A percentile compares a stretch with the other conserved stretches of the same genome.
Conservation (phyloP, 768 basidiomycete species). For the Lepiota brunneoincarnata region DNA sequence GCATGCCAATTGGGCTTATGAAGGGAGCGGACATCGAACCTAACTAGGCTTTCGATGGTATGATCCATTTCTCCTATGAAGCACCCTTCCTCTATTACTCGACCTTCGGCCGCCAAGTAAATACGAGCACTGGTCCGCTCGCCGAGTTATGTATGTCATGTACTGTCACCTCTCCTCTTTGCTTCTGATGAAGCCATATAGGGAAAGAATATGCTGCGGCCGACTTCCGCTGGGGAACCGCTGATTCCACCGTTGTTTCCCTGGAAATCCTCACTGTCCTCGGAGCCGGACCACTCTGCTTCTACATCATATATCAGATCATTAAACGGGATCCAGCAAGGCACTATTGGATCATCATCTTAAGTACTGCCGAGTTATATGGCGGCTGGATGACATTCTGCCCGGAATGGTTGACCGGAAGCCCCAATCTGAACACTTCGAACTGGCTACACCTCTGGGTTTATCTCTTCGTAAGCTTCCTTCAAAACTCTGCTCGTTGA, state of each 20-base stretch:
- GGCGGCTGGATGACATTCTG: slow-evolving; percentile 92
- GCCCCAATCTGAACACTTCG: slow-evolving; percentile 67
- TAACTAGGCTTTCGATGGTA: slow-evolving; percentile 69
- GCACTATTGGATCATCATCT: slow-evolving; percentile 78
- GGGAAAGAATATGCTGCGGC: slow-evolving; percentile 83
- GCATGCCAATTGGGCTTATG: background rate
- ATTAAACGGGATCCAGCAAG: slow-evolving; percentile 60
- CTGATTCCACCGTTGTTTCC: slow-evolving; percentile 79
- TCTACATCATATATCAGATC: slow-evolving; percentile 67
- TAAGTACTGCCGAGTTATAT: slow-evolving; percentile 76
- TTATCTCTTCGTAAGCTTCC: slow-evolving; percentile 66
- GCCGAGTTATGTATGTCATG: slow-evolving; percentile 69
- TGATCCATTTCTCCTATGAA: slow-evolving; percentile 78
- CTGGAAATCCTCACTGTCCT: slow-evolving; percentile 84
- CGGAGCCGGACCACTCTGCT: slow-evolving; percentile 71
- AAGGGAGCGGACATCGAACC: background rate
- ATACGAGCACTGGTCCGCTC: slow-evolving; percentile 63
- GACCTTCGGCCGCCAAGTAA: slow-evolving; percentile 69
- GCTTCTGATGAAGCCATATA: slow-evolving; percentile 21
- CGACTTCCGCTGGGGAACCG: slow-evolving; percentile 77
- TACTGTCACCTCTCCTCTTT: background rate
- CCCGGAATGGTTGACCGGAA: slow-evolving; percentile 82
- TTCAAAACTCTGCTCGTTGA: background rate
- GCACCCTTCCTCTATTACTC: slow-evolving; percentile 81
- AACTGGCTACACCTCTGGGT: slow-evolving; percentile 76